Percentiles rank a stretch among this genome's conserved stretches.
Evolutionary conservation across 176 grass and related monocot genomes (phyloP).

Genomic region (Zizania latifolia): DNA sequence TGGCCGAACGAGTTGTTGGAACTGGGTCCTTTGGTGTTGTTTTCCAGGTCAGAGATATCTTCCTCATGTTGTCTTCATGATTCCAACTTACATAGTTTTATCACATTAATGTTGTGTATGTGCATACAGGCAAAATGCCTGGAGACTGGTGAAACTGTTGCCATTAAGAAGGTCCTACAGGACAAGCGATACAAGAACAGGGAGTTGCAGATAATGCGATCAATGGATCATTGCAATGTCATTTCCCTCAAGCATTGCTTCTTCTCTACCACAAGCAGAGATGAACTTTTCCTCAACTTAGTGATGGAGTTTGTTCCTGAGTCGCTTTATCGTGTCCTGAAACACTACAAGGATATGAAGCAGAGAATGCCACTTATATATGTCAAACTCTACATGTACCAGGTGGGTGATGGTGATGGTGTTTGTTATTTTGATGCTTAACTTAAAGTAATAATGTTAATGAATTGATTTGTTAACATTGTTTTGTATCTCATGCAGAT

Average conservation of each 20-base stretch:
- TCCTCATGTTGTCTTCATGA: background rate
- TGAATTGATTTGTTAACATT: background rate
- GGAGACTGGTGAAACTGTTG: conserved; percentile 69
- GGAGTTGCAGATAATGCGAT: conserved; percentile 73
- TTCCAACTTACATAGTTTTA: background rate
- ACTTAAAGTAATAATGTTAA: background rate
- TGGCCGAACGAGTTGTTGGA: conserved; percentile 68
- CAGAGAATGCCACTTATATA: conserved; percentile 80
- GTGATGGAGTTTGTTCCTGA: conserved; percentile 90
- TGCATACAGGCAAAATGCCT: conserved; percentile 70
- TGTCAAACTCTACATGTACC: conserved; percentile 82
- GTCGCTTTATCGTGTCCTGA: conserved; percentile 63
- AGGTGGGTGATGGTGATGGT: conserved; percentile 37
- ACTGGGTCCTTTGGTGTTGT: conserved; percentile 78
- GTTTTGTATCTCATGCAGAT: conserved; percentile 46
- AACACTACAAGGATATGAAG: conserved; percentile 75
- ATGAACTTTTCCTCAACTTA: conserved; percentile 83
- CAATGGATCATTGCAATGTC: conserved; percentile 74
- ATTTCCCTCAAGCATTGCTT: conserved; percentile 83
- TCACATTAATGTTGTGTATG: background rate
- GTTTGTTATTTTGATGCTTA: conserved; percentile 8
- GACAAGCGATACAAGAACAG: conserved; percentile 81
- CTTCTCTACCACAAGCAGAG: conserved; percentile 74
- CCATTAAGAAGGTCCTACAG: conserved; percentile 85
- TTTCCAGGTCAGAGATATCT: conserved; percentile 48